Evolutionary conservation across 805 yeast species (phyloP).

Genomic region (Debaryomyces hansenii): DNA sequence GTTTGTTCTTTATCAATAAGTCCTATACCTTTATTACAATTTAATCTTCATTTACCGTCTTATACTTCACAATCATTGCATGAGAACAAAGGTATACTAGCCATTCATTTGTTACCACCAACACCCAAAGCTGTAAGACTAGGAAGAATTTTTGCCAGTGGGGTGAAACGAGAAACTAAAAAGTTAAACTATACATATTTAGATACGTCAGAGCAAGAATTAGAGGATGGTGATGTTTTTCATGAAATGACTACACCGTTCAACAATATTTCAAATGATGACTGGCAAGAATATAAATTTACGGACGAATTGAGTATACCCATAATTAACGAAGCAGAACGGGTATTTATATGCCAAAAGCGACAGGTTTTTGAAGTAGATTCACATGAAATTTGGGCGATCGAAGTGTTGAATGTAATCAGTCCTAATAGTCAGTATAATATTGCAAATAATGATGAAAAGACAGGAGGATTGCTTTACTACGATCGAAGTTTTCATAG

Average conservation of each 20-base stretch:
- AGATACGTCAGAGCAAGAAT: conserved; percentile 21
- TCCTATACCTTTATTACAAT: conserved; percentile 79
- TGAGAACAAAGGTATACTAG: conserved; percentile 51
- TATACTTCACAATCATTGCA: conserved; percentile 71
- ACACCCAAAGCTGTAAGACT: conserved; percentile 50
- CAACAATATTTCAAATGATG: conserved; percentile 27
- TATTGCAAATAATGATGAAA: conserved; percentile 10
- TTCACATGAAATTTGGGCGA: conserved; percentile 92
- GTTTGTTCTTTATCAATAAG: conserved; percentile 77
- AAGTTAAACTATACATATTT: conserved; percentile 24
- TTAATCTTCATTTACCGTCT: conserved; percentile 86
- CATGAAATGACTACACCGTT: conserved; percentile 60
- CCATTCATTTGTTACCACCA: conserved; percentile 76
- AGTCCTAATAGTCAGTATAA: conserved; percentile 19
- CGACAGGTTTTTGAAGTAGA: conserved; percentile 57
- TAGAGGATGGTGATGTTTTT: conserved; percentile 34
- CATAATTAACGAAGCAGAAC: conserved; percentile 54
- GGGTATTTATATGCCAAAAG: conserved; percentile 62
- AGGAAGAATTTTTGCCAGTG: conserved; percentile 64
- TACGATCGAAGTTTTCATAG: conserved; percentile 62
- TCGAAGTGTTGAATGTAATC: conserved; percentile 62
- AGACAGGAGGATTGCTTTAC: conserved; percentile 66
- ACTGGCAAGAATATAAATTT: conserved; percentile 29
- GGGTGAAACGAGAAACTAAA: conserved; percentile 52
- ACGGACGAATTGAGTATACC: conserved; percentile 45